Base-by-base conservation (phyloP, 129 eudicot genomes). In the Ambrosia trifida region DNA sequence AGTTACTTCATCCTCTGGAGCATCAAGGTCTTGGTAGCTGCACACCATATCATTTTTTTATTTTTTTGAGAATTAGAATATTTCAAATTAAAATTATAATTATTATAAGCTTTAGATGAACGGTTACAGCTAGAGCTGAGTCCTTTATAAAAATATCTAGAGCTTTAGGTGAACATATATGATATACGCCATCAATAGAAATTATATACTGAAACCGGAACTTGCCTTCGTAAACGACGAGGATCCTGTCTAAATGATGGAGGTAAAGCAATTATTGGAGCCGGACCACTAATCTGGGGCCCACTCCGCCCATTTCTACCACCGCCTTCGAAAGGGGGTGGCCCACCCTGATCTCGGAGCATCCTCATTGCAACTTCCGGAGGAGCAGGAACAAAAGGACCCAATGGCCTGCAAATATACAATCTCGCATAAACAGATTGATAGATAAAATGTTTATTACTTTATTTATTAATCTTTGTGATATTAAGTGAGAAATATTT, bases 361-460 rank as follows among this genome's bases (percentile, higher is more conserved):
- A 95, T 95, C 66, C 82, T 87, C 97, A 95, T 90, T 49, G 99
- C 99, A 77, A 95, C 94, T 75, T 95, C 99, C 70, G 97, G 99
- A 72, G 99, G 99, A 14, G 99, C 99, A 17, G 99, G 99, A 58
- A 95, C 96, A 84, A 95, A 95, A 18, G 99, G 99, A 20, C 99
- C 97, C 83, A 95, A 72, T 6, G 97, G 97, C 38, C 99, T 95
- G 88, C 81, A 83, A 56, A 51, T 60, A 3, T 72, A 24, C 18
- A 10, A 76, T 41, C 17, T 41, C 17, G 54, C 36, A 69, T 14
- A 68, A 1, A 53, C 30, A 28, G 32, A 28, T 24, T 2, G n/a
- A 56, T 7, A 14, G 10, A 24, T 56, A 20, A 28, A 52, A 30
- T 56, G 11, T 24, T 24, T 24, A 24, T 24, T 24, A 24, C 28